phyloP scores from a whole-genome alignment of 306 rosid genomes.

The Comarum palustre region DNA sequence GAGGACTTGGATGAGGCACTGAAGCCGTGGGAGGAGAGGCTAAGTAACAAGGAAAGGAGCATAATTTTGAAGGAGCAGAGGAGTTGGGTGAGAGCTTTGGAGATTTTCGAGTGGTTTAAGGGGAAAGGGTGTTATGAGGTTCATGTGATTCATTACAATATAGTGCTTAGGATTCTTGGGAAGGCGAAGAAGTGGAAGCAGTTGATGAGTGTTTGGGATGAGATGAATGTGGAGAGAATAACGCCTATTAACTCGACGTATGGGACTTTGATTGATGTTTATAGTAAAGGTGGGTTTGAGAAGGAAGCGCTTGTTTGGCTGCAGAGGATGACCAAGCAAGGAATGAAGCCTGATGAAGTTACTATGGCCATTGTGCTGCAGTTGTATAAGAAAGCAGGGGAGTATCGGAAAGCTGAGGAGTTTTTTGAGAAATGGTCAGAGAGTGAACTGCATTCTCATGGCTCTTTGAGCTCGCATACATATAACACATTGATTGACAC shows the following conservation, averaged over 20 bases:
- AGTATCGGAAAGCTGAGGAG: conserved; percentile 69
- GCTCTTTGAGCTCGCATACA: conserved; percentile 51
- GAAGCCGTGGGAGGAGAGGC: conserved; percentile 48
- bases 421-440: conserved; percentile 74
- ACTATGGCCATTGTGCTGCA: conserved; percentile 91
- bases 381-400: conserved; percentile 80
- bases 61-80: conserved; percentile 66
- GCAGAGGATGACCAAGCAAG: conserved; percentile 61
- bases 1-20: conserved; percentile 62
- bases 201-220: conserved; percentile 59
- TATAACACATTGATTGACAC: conserved; percentile 70
- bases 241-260: conserved; percentile 68
- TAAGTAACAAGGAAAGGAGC: conserved; percentile 61
- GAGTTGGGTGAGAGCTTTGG: conserved; percentile 59
- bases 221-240: conserved; percentile 60
- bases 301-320: conserved; percentile 78
- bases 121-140: conserved; percentile 55
- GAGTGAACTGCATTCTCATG: conserved; percentile 18
- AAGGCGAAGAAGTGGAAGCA: conserved; percentile 54
- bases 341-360: conserved; percentile 89
- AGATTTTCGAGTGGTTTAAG: conserved; percentile 73
- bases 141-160: conserved; percentile 78
- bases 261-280: conserved; percentile 86
- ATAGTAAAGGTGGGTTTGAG: conserved; percentile 69
- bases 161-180: conserved; percentile 58